A percentile compares a stretch with the other conserved stretches of the same genome.
Evolutionary conservation across 108 stramenopile genomes (phyloP).

Genomic region (Mayamaea pseudoterrestris): DNA sequence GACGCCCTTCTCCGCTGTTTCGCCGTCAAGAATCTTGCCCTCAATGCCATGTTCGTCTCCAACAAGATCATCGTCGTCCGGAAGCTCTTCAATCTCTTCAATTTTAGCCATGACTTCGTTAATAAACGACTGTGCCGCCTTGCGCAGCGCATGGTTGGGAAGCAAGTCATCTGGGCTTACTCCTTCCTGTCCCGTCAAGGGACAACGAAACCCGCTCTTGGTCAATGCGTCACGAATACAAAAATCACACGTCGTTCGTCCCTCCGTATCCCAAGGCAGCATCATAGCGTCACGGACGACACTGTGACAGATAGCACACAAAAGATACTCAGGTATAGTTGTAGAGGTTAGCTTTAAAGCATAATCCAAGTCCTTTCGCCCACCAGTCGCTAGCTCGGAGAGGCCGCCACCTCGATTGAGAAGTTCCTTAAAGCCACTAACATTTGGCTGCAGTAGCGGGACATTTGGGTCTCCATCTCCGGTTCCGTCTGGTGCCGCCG

Average conservation of each 20-base stretch:
- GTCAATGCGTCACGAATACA: constrained; percentile 74
- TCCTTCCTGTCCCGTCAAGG: constrained; percentile 68
- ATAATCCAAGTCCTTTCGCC: constrained; percentile 54
- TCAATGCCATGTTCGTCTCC: constrained; percentile 7
- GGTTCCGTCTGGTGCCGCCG: constrained; percentile 33
- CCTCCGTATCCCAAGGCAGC: constrained; percentile 74
- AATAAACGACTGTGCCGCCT: constrained; percentile 67
- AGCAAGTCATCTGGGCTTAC: constrained; percentile 78
- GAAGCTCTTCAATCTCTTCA: constrained; percentile 61
- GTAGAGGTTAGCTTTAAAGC: constrained; percentile 69
- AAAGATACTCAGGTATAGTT: constrained; percentile 63
- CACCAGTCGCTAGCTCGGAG: constrained; percentile 33
- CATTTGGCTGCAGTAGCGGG: constrained; percentile 52
- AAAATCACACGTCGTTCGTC: constrained; percentile 60
- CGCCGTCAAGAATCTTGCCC: constrained; percentile 33
- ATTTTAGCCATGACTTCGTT: constrained; percentile 68
- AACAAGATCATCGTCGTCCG: constrained; percentile 37
- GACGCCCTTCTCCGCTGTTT: constrained; percentile 44
- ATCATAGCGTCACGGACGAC: constrained; percentile 71
- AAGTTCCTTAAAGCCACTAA: constrained; percentile 59
- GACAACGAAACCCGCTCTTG: constrained; percentile 69
- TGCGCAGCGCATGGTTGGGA: constrained; percentile 61
- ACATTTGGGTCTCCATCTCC: constrained; percentile 18
- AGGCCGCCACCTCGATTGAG: constrained; percentile 63
- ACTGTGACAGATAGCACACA: constrained; percentile 60